Base-by-base conservation (phyloP, 208 protist species). In the Acanthamoeba divionensis region DNA sequence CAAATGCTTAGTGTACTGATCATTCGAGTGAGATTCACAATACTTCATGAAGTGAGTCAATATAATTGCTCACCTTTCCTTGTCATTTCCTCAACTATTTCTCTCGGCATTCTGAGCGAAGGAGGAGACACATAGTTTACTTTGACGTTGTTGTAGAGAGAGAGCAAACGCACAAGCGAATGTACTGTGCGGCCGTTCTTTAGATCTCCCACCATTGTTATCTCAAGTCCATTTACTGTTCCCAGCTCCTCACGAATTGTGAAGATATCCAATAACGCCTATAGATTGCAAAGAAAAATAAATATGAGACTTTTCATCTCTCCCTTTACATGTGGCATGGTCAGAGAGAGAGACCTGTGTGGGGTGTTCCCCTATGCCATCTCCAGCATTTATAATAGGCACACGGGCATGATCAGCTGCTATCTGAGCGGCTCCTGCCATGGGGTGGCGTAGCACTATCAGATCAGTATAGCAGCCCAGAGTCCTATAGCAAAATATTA, bases 131-230 rank as follows among this genome's bases (percentile, higher is more conserved):
- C 95, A 31, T 98, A 96, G 77, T 97, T 96, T 10, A 99, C 57
- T 62, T 94, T 95, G 12, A 98, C 92, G 65, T 93, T 75, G 55
- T 94, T 96, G 93, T 98, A 98, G 89, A 95, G 92, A 45, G 95
- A 92, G 29, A 99, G 93, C 29, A 99, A 93, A 77, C 95, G 94
- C 29, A 97, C 94, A 33, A 99, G 94, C n/a, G 97, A 98, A 91
- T 99, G 98, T 55, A 98, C 97, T 0, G 98, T 99, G 77, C 98
- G 96, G 24, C 98, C 98, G 94, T 99, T 96, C 92, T 98, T 98
- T 29, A 99, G 95, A 93, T 99, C 98, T 47, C 98, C 98, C 71
- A 99, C 96, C 9, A 99, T 67, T 0, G 98, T 97, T 47, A 99
- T 96, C 9, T 94, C 97, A 10, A 98, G 92, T 13, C 96, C 97